Conservation (phyloP, 2,329 filamentous ascomycete genomes). For the Fusarium guadeloupense region DNA sequence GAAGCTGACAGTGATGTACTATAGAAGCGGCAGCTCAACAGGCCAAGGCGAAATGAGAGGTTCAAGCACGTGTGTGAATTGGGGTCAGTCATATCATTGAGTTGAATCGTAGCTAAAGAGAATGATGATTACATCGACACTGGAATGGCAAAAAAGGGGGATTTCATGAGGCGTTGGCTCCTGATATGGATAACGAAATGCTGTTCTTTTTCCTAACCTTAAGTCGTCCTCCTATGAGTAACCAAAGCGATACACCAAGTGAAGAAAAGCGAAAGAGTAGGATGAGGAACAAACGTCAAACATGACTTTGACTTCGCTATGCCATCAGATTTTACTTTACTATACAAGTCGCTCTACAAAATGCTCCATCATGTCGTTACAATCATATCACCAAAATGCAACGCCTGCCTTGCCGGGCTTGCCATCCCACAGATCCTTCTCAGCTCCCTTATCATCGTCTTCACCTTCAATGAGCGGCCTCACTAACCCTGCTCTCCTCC, state of each 20-base stretch:
- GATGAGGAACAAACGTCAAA: background rate
- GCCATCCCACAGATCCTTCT: conserved; percentile 51
- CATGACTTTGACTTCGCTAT: background rate
- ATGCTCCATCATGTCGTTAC: background rate
- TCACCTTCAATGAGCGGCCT: conserved; percentile 54
- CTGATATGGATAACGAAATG: conserved; percentile 44
- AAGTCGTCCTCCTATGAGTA: background rate
- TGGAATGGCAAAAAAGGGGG: conserved; percentile 31
- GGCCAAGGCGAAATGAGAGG: conserved; percentile 62
- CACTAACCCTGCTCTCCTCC: conserved; percentile 64
- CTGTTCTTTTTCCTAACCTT: conserved; percentile 26
- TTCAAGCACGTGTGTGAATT: background rate
- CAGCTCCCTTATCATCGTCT: conserved; percentile 44
- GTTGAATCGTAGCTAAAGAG: conserved; percentile 5
- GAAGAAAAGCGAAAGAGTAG: background rate
- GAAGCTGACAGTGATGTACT: conserved; percentile 16
- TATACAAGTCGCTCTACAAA: background rate
- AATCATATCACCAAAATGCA: conserved; percentile 50
- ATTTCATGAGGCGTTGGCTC: conserved; percentile 42
- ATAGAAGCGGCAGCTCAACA: conserved; percentile 67
- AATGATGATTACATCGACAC: conserved; percentile 26
- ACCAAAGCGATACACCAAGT: background rate
- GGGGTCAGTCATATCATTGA: conserved; percentile 11
- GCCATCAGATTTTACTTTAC: background rate
- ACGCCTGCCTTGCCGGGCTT: conserved; percentile 51